Evolutionary conservation across 257 asterid species (phyloP).

Genomic region (Phtheirospermum japonicum): DNA sequence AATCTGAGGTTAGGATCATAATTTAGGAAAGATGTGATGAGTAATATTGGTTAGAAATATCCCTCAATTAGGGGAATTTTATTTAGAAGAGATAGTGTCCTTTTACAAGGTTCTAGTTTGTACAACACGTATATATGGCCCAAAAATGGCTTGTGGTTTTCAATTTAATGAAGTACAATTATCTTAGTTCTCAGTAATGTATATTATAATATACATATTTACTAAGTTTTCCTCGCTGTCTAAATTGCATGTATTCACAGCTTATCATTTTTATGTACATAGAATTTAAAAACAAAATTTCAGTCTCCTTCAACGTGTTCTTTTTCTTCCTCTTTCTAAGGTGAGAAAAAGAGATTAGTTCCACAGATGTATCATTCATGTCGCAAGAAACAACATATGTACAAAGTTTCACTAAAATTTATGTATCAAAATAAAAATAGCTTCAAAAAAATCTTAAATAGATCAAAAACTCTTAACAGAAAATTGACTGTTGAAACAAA

Average conservation of each 20-base stretch:
- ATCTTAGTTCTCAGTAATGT: neutral
- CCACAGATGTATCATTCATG: neutral
- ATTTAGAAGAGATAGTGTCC: neutral
- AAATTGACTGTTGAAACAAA: conserved; percentile 17
- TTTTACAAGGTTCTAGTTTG: conserved; percentile 10
- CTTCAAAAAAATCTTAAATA: neutral
- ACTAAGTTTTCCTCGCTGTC: neutral
- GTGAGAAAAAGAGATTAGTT: conserved; percentile 7
- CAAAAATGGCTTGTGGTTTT: neutral
- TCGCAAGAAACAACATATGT: conserved; percentile 6
- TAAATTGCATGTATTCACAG: neutral
- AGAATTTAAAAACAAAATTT: conserved; percentile 1
- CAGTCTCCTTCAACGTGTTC: neutral
- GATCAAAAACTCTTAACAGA: neutral
- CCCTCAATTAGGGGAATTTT: neutral
- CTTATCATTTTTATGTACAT: neutral
- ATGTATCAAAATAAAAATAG: conserved; percentile 1
- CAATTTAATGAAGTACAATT: neutral
- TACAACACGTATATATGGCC: neutral
- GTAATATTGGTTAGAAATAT: neutral
- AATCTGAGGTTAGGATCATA: neutral
- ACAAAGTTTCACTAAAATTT: neutral
- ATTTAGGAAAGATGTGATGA: neutral
- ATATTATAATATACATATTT: neutral
- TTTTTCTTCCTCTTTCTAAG: conserved; percentile 8